A percentile compares a stretch with the other conserved stretches of the same genome.
Conservation (phyloP, 2,329 filamentous ascomycete genomes). For the Fusarium aywerte region DNA sequence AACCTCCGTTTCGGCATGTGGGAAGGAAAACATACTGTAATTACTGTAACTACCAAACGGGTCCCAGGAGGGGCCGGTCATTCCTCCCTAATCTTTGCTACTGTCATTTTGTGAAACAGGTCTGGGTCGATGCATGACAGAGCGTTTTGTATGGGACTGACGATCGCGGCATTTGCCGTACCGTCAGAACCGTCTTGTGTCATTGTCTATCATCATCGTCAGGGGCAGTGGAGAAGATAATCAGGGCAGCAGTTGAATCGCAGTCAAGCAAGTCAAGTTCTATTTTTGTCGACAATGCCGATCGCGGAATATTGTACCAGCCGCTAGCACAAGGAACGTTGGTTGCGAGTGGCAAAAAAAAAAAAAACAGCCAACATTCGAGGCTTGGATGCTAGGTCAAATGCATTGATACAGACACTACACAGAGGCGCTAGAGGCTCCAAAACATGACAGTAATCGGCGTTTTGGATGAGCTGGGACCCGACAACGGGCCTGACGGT, state of each 20-base stretch:
- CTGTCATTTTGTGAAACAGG: constrained; percentile 31
- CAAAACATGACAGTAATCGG: constrained; percentile 6
- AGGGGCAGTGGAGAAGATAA: constrained; percentile 41
- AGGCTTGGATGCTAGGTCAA: constrained; percentile 15
- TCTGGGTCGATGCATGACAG: constrained; percentile 27
- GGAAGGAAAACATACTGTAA: not conserved
- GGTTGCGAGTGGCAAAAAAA: constrained; percentile 32
- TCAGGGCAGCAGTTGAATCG: constrained; percentile 35
- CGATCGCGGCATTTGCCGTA: constrained; percentile 16
- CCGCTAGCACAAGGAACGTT: not conserved
- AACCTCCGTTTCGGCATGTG: constrained; percentile 13
- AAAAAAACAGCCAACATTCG: constrained; percentile 23
- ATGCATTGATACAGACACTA: constrained; percentile 3
- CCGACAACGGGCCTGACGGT: constrained; percentile 17
- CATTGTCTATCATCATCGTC: constrained; percentile 36
- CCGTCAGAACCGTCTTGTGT: constrained; percentile 9
- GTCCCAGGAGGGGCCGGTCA: not conserved
- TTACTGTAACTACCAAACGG: too few species aligned
- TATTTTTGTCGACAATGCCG: constrained; percentile 38
- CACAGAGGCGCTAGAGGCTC: constrained; percentile 12
- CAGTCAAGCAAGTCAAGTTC: constrained; percentile 16
- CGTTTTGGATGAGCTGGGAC: constrained; percentile 1
- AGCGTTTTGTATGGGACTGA: constrained; percentile 9
- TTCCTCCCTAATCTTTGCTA: not conserved
- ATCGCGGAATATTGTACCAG: constrained; percentile 17